Conservation (phyloP, 2,329 filamentous ascomycete genomes). For the Ilyonectria destructans region DNA sequence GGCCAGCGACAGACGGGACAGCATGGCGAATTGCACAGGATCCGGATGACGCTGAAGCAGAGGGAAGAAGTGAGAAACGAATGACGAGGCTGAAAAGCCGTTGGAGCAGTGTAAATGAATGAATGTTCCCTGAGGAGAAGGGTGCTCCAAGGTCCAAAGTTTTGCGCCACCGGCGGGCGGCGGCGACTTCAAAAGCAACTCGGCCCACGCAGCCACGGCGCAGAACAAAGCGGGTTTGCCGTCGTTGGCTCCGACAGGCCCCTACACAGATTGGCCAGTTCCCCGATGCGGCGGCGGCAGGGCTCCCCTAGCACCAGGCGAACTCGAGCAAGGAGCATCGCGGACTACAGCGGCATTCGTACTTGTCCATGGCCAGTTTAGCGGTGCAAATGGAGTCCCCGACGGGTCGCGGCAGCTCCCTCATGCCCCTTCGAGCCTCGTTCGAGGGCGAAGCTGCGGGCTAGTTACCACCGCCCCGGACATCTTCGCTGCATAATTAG, state of each 20-base stretch:
- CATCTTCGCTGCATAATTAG: too few species aligned
- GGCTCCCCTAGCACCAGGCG: neutral
- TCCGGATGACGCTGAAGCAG: neutral
- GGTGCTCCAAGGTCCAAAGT: neutral
- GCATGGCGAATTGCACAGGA: constrained; percentile 38
- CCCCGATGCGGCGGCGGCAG: neutral
- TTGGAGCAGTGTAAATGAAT: constrained; percentile 9
- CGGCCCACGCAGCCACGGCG: neutral
- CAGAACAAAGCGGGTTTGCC: neutral
- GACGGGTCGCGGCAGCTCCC: neutral
- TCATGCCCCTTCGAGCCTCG: neutral
- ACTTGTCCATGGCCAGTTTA: neutral
- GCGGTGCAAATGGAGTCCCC: neutral
- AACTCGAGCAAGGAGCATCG: neutral
- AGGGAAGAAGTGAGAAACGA: constrained; percentile 6
- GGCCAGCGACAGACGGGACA: constrained; percentile 41
- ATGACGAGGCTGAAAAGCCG: constrained; percentile 7
- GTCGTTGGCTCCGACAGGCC: neutral
- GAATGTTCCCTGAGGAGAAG: constrained; percentile 4
- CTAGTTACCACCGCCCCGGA: neutral
- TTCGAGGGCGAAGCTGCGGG: neutral
- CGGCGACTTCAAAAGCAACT: constrained; percentile 19
- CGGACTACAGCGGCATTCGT: neutral
- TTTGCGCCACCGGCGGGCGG: constrained; percentile 11
- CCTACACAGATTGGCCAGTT: neutral